These are phyloP conservation scores for Ustulina deusta DNA, from an alignment of 2,329 filamentous ascomycete species.

Conservation along the genomic window DNA sequence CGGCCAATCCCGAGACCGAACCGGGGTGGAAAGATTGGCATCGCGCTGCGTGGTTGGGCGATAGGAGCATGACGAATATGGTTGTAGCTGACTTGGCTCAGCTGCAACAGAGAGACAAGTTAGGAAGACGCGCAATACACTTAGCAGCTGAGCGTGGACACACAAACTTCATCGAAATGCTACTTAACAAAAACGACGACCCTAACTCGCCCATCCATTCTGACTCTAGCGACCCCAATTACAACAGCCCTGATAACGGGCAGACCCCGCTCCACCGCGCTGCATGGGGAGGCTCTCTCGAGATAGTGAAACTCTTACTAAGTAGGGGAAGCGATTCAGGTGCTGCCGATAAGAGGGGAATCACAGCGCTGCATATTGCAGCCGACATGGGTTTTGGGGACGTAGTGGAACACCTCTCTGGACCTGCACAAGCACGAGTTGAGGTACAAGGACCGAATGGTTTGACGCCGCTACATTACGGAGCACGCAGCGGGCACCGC, in stretches of 20 bases:
- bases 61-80: background rate
- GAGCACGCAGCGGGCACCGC: background rate
- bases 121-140: conserved; percentile 13
- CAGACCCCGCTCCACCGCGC: conserved; percentile 18
- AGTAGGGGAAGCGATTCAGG: background rate
- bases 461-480: conserved; percentile 17
- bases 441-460: background rate
- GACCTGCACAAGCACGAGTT: background rate
- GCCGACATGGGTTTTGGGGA: conserved; percentile 16
- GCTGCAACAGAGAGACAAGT: background rate
- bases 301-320: background rate
- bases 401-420: background rate
- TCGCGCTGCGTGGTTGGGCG: conserved; percentile 8
- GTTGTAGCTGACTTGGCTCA: no score
- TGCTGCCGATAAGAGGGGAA: background rate
- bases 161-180: background rate
- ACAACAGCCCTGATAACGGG: background rate
- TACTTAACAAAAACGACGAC: background rate
- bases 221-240: no score
- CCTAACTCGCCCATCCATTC: conserved; percentile 6
- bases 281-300: conserved; percentile 8
- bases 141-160: conserved; percentile 18
- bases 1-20: background rate
- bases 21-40: background rate
- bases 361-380: conserved; percentile 9